Conservation (phyloP, 495 filamentous ascomycete genomes). For the Parathielavia appendiculata region DNA sequence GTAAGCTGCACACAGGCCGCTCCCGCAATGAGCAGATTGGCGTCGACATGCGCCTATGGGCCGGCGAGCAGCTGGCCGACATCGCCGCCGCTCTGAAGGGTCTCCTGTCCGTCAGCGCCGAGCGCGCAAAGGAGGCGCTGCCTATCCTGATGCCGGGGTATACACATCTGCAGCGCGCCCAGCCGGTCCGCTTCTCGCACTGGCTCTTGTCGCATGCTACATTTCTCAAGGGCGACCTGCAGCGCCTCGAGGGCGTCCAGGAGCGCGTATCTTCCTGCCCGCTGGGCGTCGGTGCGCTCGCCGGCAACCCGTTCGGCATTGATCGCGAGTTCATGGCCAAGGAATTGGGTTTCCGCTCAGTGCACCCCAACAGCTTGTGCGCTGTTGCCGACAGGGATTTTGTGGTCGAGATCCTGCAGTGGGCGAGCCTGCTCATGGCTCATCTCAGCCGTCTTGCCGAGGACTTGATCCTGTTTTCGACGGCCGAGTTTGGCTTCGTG, state of each 20-base stretch:
- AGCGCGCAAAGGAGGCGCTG: constrained; percentile 74
- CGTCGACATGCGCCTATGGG: constrained; percentile 90
- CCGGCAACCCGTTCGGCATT: constrained; percentile 88
- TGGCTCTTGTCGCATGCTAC: constrained; percentile 78
- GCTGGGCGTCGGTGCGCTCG: constrained; percentile 79
- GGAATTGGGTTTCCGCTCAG: constrained; percentile 80
- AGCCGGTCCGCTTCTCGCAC: constrained; percentile 85
- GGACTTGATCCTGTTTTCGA: constrained; percentile 85
- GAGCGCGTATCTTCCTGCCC: constrained; percentile 72
- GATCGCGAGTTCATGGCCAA: constrained; percentile 83
- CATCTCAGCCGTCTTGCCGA: constrained; percentile 85
- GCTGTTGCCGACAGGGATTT: constrained; percentile 86
- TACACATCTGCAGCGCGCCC: constrained; percentile 87
- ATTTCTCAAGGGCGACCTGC: constrained; percentile 70
- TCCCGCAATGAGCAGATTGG: constrained; percentile 92
- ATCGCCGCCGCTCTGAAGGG: constrained; percentile 65
- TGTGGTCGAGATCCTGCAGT: constrained; percentile 85
- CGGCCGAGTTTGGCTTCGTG: constrained; percentile 77
- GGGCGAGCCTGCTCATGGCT: constrained; percentile 76
- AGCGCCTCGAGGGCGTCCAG: constrained; percentile 71
- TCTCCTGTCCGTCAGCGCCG: constrained; percentile 66
- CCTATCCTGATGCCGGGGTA: constrained; percentile 61
- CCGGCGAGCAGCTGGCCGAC: constrained; percentile 67
- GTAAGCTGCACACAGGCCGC: constrained; percentile 90
- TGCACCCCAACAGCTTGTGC: constrained; percentile 79